Evolutionary conservation across 495 filamentous ascomycete species (phyloP), one percentile per base, ranked within the genome.

Genomic region (Penicillium arizonense): DNA sequence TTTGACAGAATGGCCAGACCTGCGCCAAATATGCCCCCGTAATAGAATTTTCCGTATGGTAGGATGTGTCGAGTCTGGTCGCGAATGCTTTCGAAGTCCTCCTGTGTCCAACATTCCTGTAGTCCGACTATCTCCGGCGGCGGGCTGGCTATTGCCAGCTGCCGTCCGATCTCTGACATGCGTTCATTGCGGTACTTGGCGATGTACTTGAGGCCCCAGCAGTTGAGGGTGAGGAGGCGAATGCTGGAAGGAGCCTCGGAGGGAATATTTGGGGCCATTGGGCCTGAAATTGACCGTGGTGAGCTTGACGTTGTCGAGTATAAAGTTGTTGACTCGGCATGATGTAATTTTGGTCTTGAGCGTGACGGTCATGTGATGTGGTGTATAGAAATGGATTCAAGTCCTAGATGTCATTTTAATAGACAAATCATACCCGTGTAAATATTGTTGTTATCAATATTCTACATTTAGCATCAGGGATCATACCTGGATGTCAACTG

Each of bases 1-100:
- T 83, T 82, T 11, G 90, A 95, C n/a, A 98, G 76, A 51, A 98
- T 96, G 14, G 85, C 95, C 24, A 98, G 76, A 3, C 94, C 94
- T 34, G 86, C 89, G 23, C 94, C 93, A 59, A 96, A 91, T 33
- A 89, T 86, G 21, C 90, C 94, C 57, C 88, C 88, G 59, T 84
- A 81, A 76, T 96, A 98, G 75, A 93, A 96, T 69, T 98, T 98
- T 28, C 85, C 91, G 65, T 96, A 88, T 1, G 94, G 94, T n/a
- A 97, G 80, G 39, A 94, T 77, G 54, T 87, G 74, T 39, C 77
- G 77, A 0, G 91, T 96, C 52, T 87, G 80, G 18, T 79, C 67
- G 28, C 89, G 89, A 56, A 98, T 91, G 65, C 77, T 83, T 33
- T 82, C 77, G 78, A 92, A 97, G 77, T 97, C 94, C 58, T 90